These are phyloP conservation scores for Prinsepia uniflora DNA, from an alignment of 306 rosid species.

Conservation along the genomic window DNA sequence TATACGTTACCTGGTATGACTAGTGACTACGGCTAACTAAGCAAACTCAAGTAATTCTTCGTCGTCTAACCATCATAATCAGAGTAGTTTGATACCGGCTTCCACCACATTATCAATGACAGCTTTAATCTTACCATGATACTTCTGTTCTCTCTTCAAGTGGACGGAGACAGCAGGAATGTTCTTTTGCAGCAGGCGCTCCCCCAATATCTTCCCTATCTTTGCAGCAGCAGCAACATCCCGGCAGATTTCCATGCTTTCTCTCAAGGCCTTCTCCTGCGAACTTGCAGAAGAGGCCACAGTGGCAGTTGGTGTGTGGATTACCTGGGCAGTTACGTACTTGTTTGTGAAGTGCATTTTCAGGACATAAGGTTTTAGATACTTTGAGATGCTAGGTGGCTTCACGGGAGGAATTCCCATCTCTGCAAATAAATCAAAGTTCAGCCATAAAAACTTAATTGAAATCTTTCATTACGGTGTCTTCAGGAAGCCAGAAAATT, in stretches of 20 bases:
- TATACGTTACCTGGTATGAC: neutral
- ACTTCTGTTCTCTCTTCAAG: slow-evolving; percentile 86
- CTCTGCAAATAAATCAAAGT: slow-evolving; percentile 12
- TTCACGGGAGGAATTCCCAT: slow-evolving; percentile 76
- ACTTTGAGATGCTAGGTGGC: slow-evolving; percentile 53
- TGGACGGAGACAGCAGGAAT: slow-evolving; percentile 76
- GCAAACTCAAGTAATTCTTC: neutral
- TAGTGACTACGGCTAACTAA: neutral
- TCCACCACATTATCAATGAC: slow-evolving; percentile 70
- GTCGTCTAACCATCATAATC: neutral
- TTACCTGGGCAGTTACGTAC: slow-evolving; percentile 70
- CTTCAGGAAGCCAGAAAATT: neutral
- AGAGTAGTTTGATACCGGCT: slow-evolving; percentile 69
- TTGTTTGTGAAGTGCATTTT: slow-evolving; percentile 88
- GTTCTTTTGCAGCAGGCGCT: slow-evolving; percentile 62
- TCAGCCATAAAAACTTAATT: neutral
- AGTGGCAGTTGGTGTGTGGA: slow-evolving; percentile 79
- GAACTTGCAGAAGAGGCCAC: slow-evolving; percentile 81
- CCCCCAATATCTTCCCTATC: slow-evolving; percentile 79
- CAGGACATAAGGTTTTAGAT: slow-evolving; percentile 80
- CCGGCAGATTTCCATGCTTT: slow-evolving; percentile 52
- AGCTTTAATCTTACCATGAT: slow-evolving; percentile 92
- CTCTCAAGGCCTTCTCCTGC: slow-evolving; percentile 65
- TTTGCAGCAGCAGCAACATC: slow-evolving; percentile 92
- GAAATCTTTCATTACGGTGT: neutral